A percentile compares a stretch with the other conserved stretches of the same genome.
phyloP scores from a whole-genome alignment of 148 eudicot species.

The Cornus kousa region DNA sequence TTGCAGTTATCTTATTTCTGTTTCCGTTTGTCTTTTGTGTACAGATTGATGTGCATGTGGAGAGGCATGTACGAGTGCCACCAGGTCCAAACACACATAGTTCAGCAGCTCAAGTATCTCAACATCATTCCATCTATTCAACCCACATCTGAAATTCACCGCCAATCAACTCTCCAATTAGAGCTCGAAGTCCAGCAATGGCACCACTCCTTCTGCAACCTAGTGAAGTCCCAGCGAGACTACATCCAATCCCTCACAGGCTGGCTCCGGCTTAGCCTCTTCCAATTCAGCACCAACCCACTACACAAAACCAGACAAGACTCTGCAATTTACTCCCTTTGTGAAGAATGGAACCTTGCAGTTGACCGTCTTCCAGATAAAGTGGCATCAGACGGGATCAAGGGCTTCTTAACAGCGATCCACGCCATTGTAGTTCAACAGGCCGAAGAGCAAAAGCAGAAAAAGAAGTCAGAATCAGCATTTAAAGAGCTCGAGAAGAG shows the following conservation, averaged over 20 bases:
- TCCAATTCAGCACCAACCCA: slow-evolving; percentile 60
- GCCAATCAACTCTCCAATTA: slow-evolving; percentile 84
- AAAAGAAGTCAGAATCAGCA: slow-evolving; percentile 62
- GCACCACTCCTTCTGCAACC: slow-evolving; percentile 76
- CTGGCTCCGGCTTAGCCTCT: slow-evolving; percentile 95
- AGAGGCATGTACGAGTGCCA: slow-evolving; percentile 90
- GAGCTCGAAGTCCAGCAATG: slow-evolving; percentile 91
- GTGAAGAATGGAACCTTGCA: slow-evolving; percentile 86
- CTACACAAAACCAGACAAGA: slow-evolving; percentile 49
- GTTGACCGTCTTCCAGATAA: slow-evolving; percentile 75
- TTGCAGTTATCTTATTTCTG: neutral
- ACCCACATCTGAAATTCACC: slow-evolving; percentile 87
- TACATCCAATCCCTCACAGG: slow-evolving; percentile 76
- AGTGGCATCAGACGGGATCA: slow-evolving; percentile 88
- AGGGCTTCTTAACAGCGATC: slow-evolving; percentile 53
- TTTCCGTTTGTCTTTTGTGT: slow-evolving; percentile 8
- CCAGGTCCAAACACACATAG: slow-evolving; percentile 92
- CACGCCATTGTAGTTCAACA: slow-evolving; percentile 81
- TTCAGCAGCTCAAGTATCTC: slow-evolving; percentile 84
- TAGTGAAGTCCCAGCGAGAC: slow-evolving; percentile 71
- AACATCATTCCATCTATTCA: slow-evolving; percentile 54
- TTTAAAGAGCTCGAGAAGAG: slow-evolving; percentile 78
- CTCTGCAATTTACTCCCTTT: slow-evolving; percentile 76
- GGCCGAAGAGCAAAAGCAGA: slow-evolving; percentile 73
- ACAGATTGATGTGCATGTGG: slow-evolving; percentile 90